These are phyloP conservation scores for Gracilaria gracilis DNA, from an alignment of 23 red algal genomes.

Conservation along the genomic window DNA sequence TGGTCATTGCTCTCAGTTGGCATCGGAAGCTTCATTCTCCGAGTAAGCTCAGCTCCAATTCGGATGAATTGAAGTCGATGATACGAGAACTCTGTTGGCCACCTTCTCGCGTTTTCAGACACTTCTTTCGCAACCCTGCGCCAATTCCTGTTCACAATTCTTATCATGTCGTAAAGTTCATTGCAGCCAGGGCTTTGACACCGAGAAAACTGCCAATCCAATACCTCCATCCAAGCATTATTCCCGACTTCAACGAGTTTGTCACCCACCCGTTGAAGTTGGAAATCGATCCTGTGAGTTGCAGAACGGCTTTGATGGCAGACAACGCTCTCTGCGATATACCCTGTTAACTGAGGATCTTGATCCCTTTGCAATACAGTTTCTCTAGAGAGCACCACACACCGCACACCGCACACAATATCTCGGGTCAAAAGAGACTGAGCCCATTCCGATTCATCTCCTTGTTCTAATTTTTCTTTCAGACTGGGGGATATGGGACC, in stretches of 20 bases:
- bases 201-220: background rate
- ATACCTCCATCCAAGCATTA: constrained; percentile 22
- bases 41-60: background rate
- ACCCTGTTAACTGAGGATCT: background rate
- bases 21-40: constrained; percentile 13
- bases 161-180: constrained; percentile 1
- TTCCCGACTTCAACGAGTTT: constrained; percentile 1
- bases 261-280: background rate
- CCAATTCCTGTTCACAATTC: background rate
- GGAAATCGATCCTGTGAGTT: background rate
- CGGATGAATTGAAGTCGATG: background rate
- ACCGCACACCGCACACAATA: background rate
- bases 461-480: background rate
- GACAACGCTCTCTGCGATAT: background rate
- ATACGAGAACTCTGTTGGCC: constrained; percentile 6
- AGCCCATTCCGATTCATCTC: background rate
- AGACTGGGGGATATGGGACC: background rate
- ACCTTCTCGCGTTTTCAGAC: background rate
- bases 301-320: background rate
- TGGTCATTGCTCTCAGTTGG: background rate
- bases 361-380: background rate
- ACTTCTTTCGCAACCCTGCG: background rate
- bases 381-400: background rate
- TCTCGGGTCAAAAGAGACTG: background rate
- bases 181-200: background rate